These are phyloP conservation scores for Cucurbita ficifolia DNA, from an alignment of 306 rosid species.

Conservation along the genomic window DNA sequence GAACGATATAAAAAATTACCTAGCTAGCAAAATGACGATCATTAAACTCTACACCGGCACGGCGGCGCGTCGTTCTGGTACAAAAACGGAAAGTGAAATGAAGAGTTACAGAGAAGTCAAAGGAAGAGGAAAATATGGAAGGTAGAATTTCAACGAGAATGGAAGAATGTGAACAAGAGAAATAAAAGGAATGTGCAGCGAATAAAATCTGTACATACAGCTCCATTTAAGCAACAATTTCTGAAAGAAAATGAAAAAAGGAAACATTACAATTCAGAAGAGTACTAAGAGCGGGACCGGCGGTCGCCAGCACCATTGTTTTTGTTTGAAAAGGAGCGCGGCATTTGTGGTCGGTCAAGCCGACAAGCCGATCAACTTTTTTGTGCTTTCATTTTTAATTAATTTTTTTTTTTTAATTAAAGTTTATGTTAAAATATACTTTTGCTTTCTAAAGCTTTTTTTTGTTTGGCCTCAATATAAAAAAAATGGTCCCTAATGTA, in stretches of 20 bases:
- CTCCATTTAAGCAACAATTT: neutral
- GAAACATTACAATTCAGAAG: neutral
- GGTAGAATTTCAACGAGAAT: neutral
- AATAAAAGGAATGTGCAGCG: neutral
- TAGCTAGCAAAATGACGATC: neutral
- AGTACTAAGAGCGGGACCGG: neutral
- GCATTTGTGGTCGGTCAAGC: slow-evolving; percentile 9
- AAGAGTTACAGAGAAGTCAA: neutral
- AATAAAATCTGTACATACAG: neutral
- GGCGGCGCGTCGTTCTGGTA: neutral
- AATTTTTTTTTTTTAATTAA: neutral
- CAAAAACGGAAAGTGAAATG: neutral
- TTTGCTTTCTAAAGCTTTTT: too few species aligned
- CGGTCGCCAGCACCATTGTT: slow-evolving; percentile 1
- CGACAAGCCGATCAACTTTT: neutral
- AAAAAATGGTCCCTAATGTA: too few species aligned
- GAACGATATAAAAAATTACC: neutral
- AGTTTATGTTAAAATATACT: neutral
- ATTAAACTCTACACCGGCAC: neutral
- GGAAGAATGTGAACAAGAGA: neutral
- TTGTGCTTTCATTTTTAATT: neutral
- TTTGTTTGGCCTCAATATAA: too few species aligned
- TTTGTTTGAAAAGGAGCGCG: slow-evolving; percentile 9
- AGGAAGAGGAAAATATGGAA: neutral
- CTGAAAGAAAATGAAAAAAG: neutral